Base-by-base conservation (phyloP, 257 asterid genomes). In the Thymus mandschuricus region DNA sequence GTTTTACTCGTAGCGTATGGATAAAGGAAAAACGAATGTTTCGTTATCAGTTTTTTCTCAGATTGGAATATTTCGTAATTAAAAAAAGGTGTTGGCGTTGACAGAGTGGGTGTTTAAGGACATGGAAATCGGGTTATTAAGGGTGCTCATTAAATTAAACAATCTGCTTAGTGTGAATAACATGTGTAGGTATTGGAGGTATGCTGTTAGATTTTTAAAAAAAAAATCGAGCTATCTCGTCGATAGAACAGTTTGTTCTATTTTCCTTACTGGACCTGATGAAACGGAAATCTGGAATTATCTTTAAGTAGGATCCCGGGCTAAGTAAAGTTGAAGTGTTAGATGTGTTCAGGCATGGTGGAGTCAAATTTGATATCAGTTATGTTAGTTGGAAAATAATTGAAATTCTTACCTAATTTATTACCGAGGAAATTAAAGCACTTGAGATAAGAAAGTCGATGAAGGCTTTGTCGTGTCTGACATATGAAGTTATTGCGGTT, bases 391-490 rank as follows among this genome's bases (percentile, higher is more conserved):
- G 38, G 45, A 29, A 58, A 34, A 51, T 34, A 52, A 15, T 10
- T 45, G 70, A 40, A 12, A 45, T 13, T 21, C 44, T 2, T 8
- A 58, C 35, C 40, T 35, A 35, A 10, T 41, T 41, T 10, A 58
- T 28, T 29, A 1, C 43, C 56, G 57, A 29, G 57, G 65, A 29
- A 21, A 51, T 15, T 8, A 52, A 67, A 52, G 51, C 50, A 52
- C 35, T 9, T 68, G 6, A 21, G 51, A 38, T 51, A 6, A 1
- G 5, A 15, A 28, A 30, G 9, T 45, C 21, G 29, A 68, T 10
- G 55, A 30, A 69, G 45, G 34, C 58, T 30, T 15, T 56, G 3
- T 62, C 46, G 54, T 50, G 64, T 52, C 44, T 51, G 70, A 44
- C 4, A 2, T 30, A 40, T 12, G 44, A 61, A 35, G 69, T 27